A percentile compares a stretch with the other conserved stretches of the same genome.
Evolutionary conservation across 495 filamentous ascomycete genomes (phyloP).

Genomic region (Lophiotrema nucula): DNA sequence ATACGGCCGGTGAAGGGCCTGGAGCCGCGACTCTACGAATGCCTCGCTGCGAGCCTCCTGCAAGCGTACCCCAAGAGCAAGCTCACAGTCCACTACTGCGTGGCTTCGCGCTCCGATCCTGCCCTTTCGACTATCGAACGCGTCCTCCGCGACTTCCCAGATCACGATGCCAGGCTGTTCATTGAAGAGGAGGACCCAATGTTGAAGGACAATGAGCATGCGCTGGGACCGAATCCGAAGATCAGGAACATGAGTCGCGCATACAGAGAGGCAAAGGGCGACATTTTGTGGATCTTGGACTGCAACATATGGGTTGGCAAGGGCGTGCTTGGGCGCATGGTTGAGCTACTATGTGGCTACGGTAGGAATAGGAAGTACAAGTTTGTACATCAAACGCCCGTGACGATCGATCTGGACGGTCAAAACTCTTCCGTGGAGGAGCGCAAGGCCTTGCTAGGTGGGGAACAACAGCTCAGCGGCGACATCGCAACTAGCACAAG

Average conservation of each 20-base stretch:
- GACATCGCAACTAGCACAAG: conserved; percentile 29
- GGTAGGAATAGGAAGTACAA: conserved; percentile 65
- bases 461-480: conserved; percentile 18
- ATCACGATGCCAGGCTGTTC: conserved; percentile 69
- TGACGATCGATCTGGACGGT: conserved; percentile 71
- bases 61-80: conserved; percentile 77
- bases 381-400: conserved; percentile 91
- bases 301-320: conserved; percentile 92
- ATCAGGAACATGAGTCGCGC: conserved; percentile 95
- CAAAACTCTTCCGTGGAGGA: conserved; percentile 29
- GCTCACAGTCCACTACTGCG: conserved; percentile 79
- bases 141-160: conserved; percentile 67
- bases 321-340: conserved; percentile 78
- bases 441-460: conserved; percentile 23
- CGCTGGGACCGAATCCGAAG: conserved; percentile 93
- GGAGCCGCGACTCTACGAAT: conserved; percentile 86
- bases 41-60: conserved; percentile 84
- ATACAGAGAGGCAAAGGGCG: conserved; percentile 89
- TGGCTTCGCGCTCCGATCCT: conserved; percentile 74
- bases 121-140: conserved; percentile 71
- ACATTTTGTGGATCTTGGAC: conserved; percentile 93
- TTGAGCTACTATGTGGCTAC: conserved; percentile 77
- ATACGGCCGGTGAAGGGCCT: conserved; percentile 93
- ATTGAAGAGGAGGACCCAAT: conserved; percentile 88
- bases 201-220: conserved; percentile 55